A percentile compares a stretch with the other conserved stretches of the same genome.
phyloP scores from a whole-genome alignment of 208 protist species.

The Leishmania braziliensis region DNA sequence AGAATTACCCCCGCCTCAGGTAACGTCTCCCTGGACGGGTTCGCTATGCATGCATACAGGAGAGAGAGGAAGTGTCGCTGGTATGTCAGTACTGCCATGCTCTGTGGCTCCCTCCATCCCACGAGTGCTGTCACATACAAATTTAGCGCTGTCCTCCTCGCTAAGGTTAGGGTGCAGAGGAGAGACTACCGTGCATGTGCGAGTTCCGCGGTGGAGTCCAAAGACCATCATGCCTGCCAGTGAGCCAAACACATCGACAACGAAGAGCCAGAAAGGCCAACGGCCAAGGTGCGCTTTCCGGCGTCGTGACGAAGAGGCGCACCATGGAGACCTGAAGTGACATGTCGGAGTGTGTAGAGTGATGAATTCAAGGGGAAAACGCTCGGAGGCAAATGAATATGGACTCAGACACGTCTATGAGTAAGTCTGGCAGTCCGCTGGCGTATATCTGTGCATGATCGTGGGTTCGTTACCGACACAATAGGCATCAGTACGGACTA shows the following conservation, averaged over 20 bases:
- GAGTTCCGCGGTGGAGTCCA: background rate
- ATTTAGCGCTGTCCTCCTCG: background rate
- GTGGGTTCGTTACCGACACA: background rate
- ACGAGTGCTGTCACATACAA: background rate
- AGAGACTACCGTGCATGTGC: background rate
- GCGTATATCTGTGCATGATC: background rate
- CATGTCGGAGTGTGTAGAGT: background rate
- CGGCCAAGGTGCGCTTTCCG: background rate
- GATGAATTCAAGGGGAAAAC: background rate
- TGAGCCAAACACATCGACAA: background rate
- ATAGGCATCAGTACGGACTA: background rate
- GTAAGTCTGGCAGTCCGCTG: background rate
- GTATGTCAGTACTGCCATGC: background rate
- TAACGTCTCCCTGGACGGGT: background rate
- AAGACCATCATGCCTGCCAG: background rate
- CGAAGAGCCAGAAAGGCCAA: background rate
- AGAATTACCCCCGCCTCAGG: background rate
- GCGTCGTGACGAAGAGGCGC: background rate
- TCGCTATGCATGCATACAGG: background rate
- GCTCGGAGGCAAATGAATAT: background rate
- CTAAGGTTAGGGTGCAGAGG: background rate
- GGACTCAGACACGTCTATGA: background rate
- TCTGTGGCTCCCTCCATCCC: background rate
- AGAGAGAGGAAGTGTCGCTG: background rate
- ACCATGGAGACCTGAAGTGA: background rate